Evolutionary conservation across 2,329 filamentous ascomycete species (phyloP), one percentile per base, ranked within the genome.

Genomic region (Colletotrichum scovillei): DNA sequence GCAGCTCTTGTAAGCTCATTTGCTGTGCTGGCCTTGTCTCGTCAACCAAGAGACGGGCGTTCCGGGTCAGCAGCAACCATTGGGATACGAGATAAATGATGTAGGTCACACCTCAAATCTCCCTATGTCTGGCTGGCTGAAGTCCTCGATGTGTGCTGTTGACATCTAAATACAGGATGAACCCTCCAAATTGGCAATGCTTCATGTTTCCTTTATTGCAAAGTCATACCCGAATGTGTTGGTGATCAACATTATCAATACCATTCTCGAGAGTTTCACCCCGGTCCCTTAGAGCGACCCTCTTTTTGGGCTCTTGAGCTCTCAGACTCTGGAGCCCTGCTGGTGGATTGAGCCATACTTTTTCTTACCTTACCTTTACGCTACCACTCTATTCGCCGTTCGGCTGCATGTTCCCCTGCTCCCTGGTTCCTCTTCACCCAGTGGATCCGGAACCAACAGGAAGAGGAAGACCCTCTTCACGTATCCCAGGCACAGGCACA

Each of bases 211-310:
- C 46, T 55, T 26, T 26, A 58, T 69, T 46, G 35, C 67, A 53
- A 49, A 53, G 30, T 57, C 65, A 55, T 63, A n/a, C 69, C 65
- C 28, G 42, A 58, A 59, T 69, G 52, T 64, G 55, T 65, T 64
- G 66, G 70, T 60, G 70, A 70, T 65, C 55, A 49, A 49, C 59
- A 63, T 73, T 73, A 70, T 60, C 65, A 60, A 56, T 59, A 53
- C 70, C n/a, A 6, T 63, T 60, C 59, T 64, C 58, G 59, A 59
- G 69, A 58, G 28, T 22, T 42, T 38, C 56, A 35, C 63, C 28
- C 57, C 64, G 12, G 52, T 38, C n/a, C 7, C 42, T 49, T 49
- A 68, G 30, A 46, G 59, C 52, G 24, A 52, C 28, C 32, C 32
- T 63, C 49, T n/a, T 24, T 42, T 30, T n/a, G 38, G 22, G n/a